Evolutionary conservation across 768 basidiomycete genomes (phyloP).

Genomic region (Mycena kentingensis): DNA sequence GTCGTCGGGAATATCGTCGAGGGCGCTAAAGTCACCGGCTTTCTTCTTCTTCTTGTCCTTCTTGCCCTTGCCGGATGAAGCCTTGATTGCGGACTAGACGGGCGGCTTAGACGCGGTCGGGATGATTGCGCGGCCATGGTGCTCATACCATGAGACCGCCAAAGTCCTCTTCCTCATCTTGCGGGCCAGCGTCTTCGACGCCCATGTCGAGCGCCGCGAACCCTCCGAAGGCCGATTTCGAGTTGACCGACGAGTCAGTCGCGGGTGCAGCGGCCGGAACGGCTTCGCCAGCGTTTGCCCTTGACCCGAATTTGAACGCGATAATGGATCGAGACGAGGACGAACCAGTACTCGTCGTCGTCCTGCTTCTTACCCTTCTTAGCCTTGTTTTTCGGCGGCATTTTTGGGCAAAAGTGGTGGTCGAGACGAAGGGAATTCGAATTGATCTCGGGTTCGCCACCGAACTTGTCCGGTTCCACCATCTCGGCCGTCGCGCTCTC

Average conservation of each 20-base stretch:
- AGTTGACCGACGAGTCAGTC: conserved; percentile 36
- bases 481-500: conserved; percentile 3
- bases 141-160: conserved; percentile 74
- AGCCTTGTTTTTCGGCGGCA: conserved; percentile 71
- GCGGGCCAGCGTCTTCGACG: conserved; percentile 40
- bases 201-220: conserved; percentile 50
- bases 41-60: conserved; percentile 61
- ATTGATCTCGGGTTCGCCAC: conserved; percentile 1
- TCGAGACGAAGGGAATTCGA: conserved; percentile 2
- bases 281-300: conserved; percentile 67
- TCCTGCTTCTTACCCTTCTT: conserved; percentile 85
- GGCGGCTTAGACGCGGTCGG: conserved; percentile 5
- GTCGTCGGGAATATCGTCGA: conserved; percentile 28
- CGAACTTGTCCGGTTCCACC: neutral
- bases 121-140: conserved; percentile 11
- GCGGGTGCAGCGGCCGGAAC: conserved; percentile 48
- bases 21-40: conserved; percentile 33
- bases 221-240: conserved; percentile 46
- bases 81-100: conserved; percentile 64
- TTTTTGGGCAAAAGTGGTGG: conserved; percentile 25
- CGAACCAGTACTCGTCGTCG: conserved; percentile 83
- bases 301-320: conserved; percentile 32
- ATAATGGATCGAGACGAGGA: conserved; percentile 14
- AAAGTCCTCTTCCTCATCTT: conserved; percentile 65
- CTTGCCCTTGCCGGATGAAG: conserved; percentile 48